Percentiles rank a stretch among this genome's conserved stretches.
These are phyloP conservation scores for Chaetomium olivaceum DNA, from an alignment of 2,329 filamentous ascomycete genomes.

Conservation along the genomic window DNA sequence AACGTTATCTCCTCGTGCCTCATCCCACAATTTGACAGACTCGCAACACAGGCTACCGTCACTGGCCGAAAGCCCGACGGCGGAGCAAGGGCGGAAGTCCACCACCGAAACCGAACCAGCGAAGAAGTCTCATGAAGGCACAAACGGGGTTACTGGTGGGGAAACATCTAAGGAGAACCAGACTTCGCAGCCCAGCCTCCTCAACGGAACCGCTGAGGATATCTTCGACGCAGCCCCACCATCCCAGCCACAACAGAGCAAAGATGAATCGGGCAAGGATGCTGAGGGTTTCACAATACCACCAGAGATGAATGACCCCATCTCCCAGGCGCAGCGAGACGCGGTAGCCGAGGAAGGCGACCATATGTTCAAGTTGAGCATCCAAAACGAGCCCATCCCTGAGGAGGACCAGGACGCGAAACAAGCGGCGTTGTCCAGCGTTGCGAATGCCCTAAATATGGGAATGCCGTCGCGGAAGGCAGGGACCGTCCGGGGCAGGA, in stretches of 20 bases:
- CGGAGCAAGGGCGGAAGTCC: conserved; percentile 35
- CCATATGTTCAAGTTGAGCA: conserved; percentile 77
- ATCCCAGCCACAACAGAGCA: conserved; percentile 46
- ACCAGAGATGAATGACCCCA: conserved; percentile 60
- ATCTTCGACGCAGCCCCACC: conserved; percentile 55
- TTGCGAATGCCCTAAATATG: conserved; percentile 70
- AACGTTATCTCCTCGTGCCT: conserved; percentile 57
- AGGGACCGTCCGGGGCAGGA: conserved; percentile 80
- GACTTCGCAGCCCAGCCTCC: conserved; percentile 38
- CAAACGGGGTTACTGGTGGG: conserved; percentile 39
- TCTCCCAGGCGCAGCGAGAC: conserved; percentile 72
- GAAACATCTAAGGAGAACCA: conserved; percentile 38
- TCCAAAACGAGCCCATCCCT: conserved; percentile 73
- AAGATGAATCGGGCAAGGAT: conserved; percentile 57
- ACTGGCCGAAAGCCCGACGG: conserved; percentile 57
- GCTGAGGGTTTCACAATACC: conserved; percentile 77
- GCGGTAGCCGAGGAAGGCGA: conserved; percentile 61
- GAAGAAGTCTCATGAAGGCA: conserved; percentile 45
- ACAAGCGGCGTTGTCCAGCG: conserved; percentile 71
- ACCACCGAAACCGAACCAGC: conserved; percentile 36
- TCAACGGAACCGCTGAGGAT: conserved; percentile 54
- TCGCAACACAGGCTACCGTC: conserved; percentile 56
- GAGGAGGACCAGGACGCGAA: conserved; percentile 76
- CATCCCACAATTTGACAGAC: conserved; percentile 60
- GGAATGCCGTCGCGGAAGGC: conserved; percentile 67